A percentile compares a stretch with the other conserved stretches of the same genome.
phyloP scores from a whole-genome alignment of 2,329 filamentous ascomycete genomes.

The Xylaria sp. region DNA sequence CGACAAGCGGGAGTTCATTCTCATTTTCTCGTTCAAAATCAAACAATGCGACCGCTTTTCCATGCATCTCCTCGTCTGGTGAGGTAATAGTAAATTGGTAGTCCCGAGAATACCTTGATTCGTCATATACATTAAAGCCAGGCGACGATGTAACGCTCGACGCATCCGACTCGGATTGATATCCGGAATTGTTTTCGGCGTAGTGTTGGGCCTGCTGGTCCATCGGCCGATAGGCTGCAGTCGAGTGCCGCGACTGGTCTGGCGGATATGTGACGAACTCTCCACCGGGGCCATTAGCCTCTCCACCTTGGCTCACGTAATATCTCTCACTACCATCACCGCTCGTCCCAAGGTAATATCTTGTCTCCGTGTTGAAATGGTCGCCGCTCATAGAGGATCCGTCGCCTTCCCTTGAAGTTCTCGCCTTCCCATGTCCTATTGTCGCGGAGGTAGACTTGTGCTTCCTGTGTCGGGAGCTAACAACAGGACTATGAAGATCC shows the following conservation, averaged over 20 bases:
- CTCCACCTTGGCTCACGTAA: constrained; percentile 75
- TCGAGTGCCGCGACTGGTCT: constrained; percentile 69
- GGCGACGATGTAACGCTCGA: constrained; percentile 70
- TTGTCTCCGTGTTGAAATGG: constrained; percentile 69
- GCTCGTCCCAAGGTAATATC: constrained; percentile 73
- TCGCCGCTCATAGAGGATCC: constrained; percentile 58
- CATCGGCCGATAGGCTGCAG: constrained; percentile 58
- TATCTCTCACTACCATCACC: constrained; percentile 79
- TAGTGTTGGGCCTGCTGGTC: constrained; percentile 60
- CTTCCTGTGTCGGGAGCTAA: constrained; percentile 85
- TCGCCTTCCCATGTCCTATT: constrained; percentile 58
- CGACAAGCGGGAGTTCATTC: constrained; percentile 90
- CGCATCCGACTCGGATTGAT: constrained; percentile 66
- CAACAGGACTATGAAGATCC: constrained; percentile 91
- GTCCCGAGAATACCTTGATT: constrained; percentile 86
- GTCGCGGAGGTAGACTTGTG: constrained; percentile 76
- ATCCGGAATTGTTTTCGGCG: constrained; percentile 60
- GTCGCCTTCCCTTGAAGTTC: constrained; percentile 56
- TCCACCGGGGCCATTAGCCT: constrained; percentile 80
- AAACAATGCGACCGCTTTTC: constrained; percentile 93
- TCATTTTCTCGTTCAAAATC: constrained; percentile 96
- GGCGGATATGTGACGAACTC: constrained; percentile 84
- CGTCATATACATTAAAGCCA: constrained; percentile 69
- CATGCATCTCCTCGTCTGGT: constrained; percentile 97
- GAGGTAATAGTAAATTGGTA: constrained; percentile 96